Evolutionary conservation across 2,329 filamentous ascomycete species (phyloP).

Genomic region (Trichoderma atroviride): DNA sequence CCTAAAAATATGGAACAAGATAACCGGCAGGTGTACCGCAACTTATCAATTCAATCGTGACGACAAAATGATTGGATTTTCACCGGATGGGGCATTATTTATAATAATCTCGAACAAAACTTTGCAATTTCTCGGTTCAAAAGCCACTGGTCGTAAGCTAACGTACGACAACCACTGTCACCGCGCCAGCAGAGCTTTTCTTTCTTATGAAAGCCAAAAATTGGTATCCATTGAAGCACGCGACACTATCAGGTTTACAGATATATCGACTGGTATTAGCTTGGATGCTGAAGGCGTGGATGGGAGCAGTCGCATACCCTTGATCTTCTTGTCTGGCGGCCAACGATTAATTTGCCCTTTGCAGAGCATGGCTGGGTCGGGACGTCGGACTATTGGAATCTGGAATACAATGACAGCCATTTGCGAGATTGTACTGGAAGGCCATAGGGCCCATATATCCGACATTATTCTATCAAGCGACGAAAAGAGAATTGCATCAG

Average conservation of each 20-base stretch:
- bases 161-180: not conserved
- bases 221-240: not conserved
- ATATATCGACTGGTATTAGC: not conserved
- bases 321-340: not conserved
- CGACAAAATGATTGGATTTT: not conserved
- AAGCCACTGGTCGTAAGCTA: not conserved
- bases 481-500: not conserved
- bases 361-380: not conserved
- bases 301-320: no score
- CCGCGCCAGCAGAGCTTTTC: rapidly evolving
- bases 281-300: not conserved
- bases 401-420: not conserved
- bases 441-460: not conserved
- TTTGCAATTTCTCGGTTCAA: not conserved
- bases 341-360: not conserved
- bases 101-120: not conserved
- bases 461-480: not conserved
- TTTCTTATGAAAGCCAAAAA: not conserved
- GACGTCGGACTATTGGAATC: not conserved
- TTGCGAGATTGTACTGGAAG: not conserved
- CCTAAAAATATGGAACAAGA: not conserved
- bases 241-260: not conserved
- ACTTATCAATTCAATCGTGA: not conserved
- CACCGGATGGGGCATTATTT: not conserved
- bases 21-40: not conserved